These are phyloP conservation scores for Fusarium irregulare DNA, from an alignment of 2,329 filamentous ascomycete genomes.

Conservation along the genomic window DNA sequence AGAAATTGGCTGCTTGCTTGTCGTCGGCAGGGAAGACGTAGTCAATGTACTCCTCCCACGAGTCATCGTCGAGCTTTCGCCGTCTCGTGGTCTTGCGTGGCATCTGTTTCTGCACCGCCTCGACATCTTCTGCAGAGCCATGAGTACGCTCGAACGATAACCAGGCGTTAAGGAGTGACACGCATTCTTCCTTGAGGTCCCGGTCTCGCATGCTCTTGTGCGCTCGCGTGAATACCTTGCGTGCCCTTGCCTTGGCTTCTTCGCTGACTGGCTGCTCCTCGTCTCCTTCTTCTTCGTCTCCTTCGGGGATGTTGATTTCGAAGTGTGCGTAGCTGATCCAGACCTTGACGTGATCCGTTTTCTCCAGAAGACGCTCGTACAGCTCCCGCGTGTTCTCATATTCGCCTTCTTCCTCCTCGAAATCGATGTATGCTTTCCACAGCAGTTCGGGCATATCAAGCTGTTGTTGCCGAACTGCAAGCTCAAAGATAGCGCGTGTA, in stretches of 20 bases:
- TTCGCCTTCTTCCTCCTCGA: conserved; percentile 94
- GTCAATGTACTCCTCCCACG: conserved; percentile 94
- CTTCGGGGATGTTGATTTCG: conserved; percentile 91
- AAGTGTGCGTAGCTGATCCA: conserved; percentile 99
- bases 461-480: conserved; percentile 82
- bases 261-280: conserved; percentile 80
- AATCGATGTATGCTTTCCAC: conserved; percentile 99
- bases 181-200: conserved; percentile 93
- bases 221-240: conserved; percentile 85
- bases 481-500: conserved; percentile 89
- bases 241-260: conserved; percentile 83
- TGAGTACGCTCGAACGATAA: conserved; percentile 90
- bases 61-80: conserved; percentile 90
- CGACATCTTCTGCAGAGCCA: conserved; percentile 78
- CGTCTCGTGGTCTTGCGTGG: conserved; percentile 92
- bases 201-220: conserved; percentile 89
- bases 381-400: conserved; percentile 83
- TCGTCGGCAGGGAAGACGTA: conserved; percentile 98
- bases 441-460: conserved; percentile 97
- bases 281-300: conserved; percentile 67
- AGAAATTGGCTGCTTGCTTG: conserved; percentile 83
- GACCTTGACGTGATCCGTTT: conserved; percentile 99
- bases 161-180: conserved; percentile 91
- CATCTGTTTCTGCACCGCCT: conserved; percentile 92
- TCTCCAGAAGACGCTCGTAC: conserved; percentile 90